These are phyloP conservation scores for Lathyrus oleraceus DNA, from an alignment of 306 rosid genomes.

Conservation along the genomic window DNA sequence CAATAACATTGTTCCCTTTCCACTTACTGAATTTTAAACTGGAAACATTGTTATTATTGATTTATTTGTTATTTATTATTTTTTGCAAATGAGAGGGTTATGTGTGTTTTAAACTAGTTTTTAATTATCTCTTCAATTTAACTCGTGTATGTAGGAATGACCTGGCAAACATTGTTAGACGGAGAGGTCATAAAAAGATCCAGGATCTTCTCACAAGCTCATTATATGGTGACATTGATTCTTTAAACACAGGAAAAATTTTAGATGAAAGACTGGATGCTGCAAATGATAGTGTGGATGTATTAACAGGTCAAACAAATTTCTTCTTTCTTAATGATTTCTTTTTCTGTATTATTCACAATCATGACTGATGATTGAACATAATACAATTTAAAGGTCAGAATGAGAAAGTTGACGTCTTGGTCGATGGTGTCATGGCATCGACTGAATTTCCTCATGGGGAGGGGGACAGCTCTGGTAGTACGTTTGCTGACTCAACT, in stretches of 20 bases:
- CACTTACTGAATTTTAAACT: background rate
- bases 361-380: conserved; percentile 45
- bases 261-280: conserved; percentile 35
- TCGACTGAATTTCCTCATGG: conserved; percentile 24
- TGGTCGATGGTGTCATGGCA: conserved; percentile 8
- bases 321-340: conserved; percentile 27
- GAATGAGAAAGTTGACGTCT: conserved; percentile 43
- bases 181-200: conserved; percentile 80
- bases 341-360: conserved; percentile 20
- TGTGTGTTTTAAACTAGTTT: background rate
- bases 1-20: background rate
- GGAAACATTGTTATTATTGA: background rate
- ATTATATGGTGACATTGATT: conserved; percentile 26
- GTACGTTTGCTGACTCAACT: conserved; percentile 28
- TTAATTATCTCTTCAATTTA: background rate
- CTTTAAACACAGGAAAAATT: conserved; percentile 25
- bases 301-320: conserved; percentile 52
- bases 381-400: conserved; percentile 64
- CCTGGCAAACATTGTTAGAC: conserved; percentile 85
- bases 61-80: background rate
- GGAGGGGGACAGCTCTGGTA: conserved; percentile 27
- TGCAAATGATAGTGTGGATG: conserved; percentile 31
- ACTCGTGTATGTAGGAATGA: conserved; percentile 55
- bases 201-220: conserved; percentile 62
- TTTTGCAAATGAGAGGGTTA: background rate